A percentile compares a stretch with the other conserved stretches of the same genome.
Evolutionary conservation across 1,139 yeast genomes (phyloP).

Genomic region (Candida tetrigidarum): DNA sequence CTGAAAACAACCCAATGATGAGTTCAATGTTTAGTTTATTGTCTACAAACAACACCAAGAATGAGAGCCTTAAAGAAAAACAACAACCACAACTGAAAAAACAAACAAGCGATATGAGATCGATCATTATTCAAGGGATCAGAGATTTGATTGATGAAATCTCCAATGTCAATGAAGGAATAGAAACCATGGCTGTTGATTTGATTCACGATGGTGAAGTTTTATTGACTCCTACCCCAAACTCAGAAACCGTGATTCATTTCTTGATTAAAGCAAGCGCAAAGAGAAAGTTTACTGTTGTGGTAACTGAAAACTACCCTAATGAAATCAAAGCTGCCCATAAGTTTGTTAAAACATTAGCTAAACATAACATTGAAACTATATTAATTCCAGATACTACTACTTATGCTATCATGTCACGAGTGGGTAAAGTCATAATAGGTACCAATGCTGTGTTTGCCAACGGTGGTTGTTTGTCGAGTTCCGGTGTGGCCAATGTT

Average conservation of each 20-base stretch:
- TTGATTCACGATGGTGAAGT: constrained; percentile 95
- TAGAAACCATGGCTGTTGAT: constrained; percentile 89
- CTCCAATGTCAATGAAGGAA: constrained; percentile 84
- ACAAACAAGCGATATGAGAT: constrained; percentile 70
- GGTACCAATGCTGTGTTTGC: constrained; percentile 94
- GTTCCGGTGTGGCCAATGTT: constrained; percentile 90
- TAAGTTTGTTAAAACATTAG: constrained; percentile 74
- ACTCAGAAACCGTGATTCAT: constrained; percentile 84
- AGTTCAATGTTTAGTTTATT: constrained; percentile 88
- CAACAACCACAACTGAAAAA: constrained; percentile 38
- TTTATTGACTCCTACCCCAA: constrained; percentile 91
- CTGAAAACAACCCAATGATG: constrained; percentile 59
- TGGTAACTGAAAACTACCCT: constrained; percentile 93
- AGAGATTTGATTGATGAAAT: constrained; percentile 94
- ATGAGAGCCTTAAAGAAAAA: constrained; percentile 33
- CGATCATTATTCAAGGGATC: constrained; percentile 92
- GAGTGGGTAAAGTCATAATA: constrained; percentile 94
- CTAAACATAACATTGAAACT: constrained; percentile 87
- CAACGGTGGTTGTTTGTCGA: constrained; percentile 92
- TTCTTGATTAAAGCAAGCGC: constrained; percentile 86
- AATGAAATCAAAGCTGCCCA: constrained; percentile 80
- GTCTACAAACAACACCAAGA: constrained; percentile 47
- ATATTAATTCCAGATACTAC: constrained; percentile 93
- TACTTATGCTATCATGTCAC: constrained; percentile 93
- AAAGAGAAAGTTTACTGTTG: constrained; percentile 89